Conservation (phyloP, 2,329 filamentous ascomycete species). For the Capronia americana region DNA sequence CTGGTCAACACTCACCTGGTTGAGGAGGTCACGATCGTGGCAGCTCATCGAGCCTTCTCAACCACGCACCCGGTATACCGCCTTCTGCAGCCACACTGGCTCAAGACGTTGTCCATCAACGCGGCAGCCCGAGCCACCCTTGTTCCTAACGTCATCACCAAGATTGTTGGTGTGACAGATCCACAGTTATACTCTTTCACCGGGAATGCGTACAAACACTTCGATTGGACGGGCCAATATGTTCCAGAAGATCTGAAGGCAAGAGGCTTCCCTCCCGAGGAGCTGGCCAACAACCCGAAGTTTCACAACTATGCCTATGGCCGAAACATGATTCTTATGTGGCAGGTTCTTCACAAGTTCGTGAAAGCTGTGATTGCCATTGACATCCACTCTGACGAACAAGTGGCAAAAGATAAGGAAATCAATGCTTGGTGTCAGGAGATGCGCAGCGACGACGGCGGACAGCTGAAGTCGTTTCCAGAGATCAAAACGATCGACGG, state of each 20-base stretch:
- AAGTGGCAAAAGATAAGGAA: constrained; percentile 43
- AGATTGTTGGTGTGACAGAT: constrained; percentile 51
- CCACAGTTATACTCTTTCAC: constrained; percentile 49
- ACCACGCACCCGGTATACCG: constrained; percentile 53
- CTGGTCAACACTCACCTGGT: constrained; percentile 55
- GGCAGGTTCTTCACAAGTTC: constrained; percentile 53
- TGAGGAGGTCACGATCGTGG: constrained; percentile 58
- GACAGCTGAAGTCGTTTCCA: constrained; percentile 53
- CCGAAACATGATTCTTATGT: constrained; percentile 55
- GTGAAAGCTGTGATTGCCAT: constrained; percentile 49
- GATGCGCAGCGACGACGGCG: constrained; percentile 45
- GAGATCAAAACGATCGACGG: constrained; percentile 50
- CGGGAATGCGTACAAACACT: constrained; percentile 51
- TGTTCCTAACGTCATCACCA: constrained; percentile 54
- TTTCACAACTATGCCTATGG: constrained; percentile 60
- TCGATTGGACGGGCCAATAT: constrained; percentile 55
- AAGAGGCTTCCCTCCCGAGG: constrained; percentile 51
- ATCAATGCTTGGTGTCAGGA: constrained; percentile 53
- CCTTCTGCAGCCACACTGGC: constrained; percentile 57
- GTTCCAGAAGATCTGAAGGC: constrained; percentile 54
- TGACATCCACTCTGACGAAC: constrained; percentile 44
- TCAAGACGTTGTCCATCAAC: constrained; percentile 59
- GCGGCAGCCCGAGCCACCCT: constrained; percentile 54
- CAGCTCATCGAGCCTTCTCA: constrained; percentile 52
- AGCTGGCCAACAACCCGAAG: constrained; percentile 39